Base-by-base conservation (phyloP, 306 rosid species). In the Glycine soja region DNA sequence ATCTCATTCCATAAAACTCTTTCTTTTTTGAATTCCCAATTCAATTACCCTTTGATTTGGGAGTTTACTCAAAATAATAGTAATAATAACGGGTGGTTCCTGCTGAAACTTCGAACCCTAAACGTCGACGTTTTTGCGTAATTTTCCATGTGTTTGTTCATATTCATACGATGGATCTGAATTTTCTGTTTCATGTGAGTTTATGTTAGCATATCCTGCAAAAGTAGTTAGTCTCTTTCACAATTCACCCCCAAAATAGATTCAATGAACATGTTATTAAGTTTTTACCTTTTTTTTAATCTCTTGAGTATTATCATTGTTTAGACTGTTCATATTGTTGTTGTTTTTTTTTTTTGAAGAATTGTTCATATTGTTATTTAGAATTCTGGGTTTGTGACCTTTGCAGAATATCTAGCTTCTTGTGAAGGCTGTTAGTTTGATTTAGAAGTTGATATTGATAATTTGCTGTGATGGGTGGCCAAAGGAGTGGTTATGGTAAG, bases 401-500 rank as follows among this genome's bases (percentile, higher is more conserved):
- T 65, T 75, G 80, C 52, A 77, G 77, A 68, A 58, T 77, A 24
- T 67, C 36, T 54, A 36, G 58, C 16, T 48, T 19, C 15, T 19
- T 61, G 66, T 13, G 7, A 67, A 51, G 30, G 38, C 63, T 70
- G 64, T 74, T 46, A 5, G 56, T 51, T 36, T 66, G 78, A 76
- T 81, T 81, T 57, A 45, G 80, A 65, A 75, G 71, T 76, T 77
- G 87, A 57, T 62, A 66, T 52, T 50, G 32, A 85, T 72, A 16
- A 5, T 80, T 74, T 67, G 14, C 67, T 66, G 74, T 58, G 15
- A 93, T 93, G 99, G 86, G 93, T 59, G 97, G 98, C 67, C 98
- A 87, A 83, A 90, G 96, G 83, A 89, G 88, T 70, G 83, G 52
- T 72, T 79, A 90, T 61, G 97, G 97, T 43, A 95, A 95, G 87